Evolutionary conservation across 306 rosid species (phyloP), one percentile per base, ranked within the genome.

Genomic region (Begonia peltatifolia): DNA sequence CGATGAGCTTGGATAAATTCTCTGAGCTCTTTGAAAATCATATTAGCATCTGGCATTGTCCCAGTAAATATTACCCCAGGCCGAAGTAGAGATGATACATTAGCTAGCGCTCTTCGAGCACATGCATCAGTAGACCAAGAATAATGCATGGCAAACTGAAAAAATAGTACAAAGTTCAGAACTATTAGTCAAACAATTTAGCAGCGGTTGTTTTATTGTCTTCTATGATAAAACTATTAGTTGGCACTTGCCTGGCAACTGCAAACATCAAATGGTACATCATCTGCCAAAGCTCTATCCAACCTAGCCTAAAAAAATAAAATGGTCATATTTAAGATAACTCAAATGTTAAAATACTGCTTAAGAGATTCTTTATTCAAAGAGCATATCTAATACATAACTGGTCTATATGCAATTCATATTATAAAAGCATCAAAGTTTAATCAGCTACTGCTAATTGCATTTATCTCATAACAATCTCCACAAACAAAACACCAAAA

Each of bases 1-100:
- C 2, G 22, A 18, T 18, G 22, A 18, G 22, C 22, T 36, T 15
- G 61, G 56, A 64, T 15, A 47, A 95, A 92, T 80, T 86, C 83
- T 90, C 94, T 71, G 46, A 90, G 87, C 73, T 90, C 85, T 68
- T 80, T 85, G 69, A 86, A 47, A 20, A 90, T 82, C 67, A 90
- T 95, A 71, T 90, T 86, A 38, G 99, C 94, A 64, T 90, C 99
- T 17, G 99, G 99, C 99, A 86, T 90, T 49, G 95, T 90, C 59
- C 99, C 99, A 60, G 85, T 80, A 56, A 90, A 81, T 67, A 78
- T 71, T 69, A 95, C 95, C 25, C 97, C 99, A 2, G 99, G 99
- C 59, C 95, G 86, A 65, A 90, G 99, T 78, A 90, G 78, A 63
- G 95, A 85, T 42, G 95, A 90, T 47, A 90, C 82, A 62, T 90